phyloP scores from a whole-genome alignment of 2,329 filamentous ascomycete species.

The Pezicula neosporulosa region DNA sequence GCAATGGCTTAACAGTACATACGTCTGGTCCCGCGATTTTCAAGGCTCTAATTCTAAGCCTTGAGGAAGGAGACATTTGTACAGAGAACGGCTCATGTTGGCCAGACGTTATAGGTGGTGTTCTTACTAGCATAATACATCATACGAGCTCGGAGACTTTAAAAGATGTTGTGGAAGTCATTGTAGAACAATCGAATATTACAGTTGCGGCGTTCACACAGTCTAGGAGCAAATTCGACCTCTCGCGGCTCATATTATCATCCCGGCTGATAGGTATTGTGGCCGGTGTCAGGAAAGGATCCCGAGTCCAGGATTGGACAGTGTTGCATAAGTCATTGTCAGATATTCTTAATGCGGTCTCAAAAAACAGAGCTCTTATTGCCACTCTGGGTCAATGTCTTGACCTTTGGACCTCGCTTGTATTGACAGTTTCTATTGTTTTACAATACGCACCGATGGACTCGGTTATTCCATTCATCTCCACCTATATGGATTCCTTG shows the following conservation, averaged over 20 bases:
- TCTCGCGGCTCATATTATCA: constrained; percentile 44
- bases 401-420: constrained; percentile 53
- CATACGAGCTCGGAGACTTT: constrained; percentile 76
- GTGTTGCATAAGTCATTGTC: constrained; percentile 54
- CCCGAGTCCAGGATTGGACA: constrained; percentile 70
- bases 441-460: constrained; percentile 79
- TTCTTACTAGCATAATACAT: constrained; percentile 79
- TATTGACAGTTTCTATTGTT: constrained; percentile 60
- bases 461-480: constrained; percentile 67
- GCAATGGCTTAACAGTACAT: constrained; percentile 55
- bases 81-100: constrained; percentile 41
- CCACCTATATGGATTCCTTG: constrained; percentile 61
- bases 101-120: constrained; percentile 68
- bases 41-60: constrained; percentile 40
- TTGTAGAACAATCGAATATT: constrained; percentile 47
- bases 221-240: constrained; percentile 23
- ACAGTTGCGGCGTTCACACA: constrained; percentile 35
- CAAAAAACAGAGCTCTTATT: constrained; percentile 31
- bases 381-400: constrained; percentile 27
- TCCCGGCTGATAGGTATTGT: constrained; percentile 63
- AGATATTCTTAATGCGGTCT: constrained; percentile 46
- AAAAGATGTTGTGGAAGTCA: constrained; percentile 57
- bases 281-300: constrained; percentile 78
- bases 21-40: constrained; percentile 55
- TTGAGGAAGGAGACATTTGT: constrained; percentile 44